A percentile compares a stretch with the other conserved stretches of the same genome.
Conservation (phyloP, 2,329 filamentous ascomycete species). For the Aspergillus arachidicola region DNA sequence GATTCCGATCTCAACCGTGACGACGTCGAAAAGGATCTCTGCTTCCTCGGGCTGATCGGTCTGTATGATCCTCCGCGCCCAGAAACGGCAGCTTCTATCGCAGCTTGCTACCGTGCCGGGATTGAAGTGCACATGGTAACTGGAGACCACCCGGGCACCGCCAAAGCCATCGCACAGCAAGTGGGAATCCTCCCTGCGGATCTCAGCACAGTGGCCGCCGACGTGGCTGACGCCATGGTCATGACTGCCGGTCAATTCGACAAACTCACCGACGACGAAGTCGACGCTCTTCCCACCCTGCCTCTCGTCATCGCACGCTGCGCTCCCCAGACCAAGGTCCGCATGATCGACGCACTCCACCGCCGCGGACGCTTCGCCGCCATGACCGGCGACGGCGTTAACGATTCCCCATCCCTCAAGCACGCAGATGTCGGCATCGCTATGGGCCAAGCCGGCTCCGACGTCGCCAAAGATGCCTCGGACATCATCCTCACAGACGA, state of each 20-base stretch:
- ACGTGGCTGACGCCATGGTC: conserved; percentile 64
- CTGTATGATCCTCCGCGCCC: conserved; percentile 81
- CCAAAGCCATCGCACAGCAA: conserved; percentile 73
- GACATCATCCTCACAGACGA: conserved; percentile 72
- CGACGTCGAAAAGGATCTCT: conserved; percentile 65
- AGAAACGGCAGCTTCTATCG: conserved; percentile 71
- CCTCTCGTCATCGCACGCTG: conserved; percentile 60
- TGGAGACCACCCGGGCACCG: conserved; percentile 76
- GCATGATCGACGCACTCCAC: conserved; percentile 69
- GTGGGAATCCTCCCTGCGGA: conserved; percentile 72
- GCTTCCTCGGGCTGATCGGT: conserved; percentile 74
- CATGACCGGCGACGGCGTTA: conserved; percentile 86
- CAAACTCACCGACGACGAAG: conserved; percentile 69
- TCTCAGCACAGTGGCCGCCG: conserved; percentile 58
- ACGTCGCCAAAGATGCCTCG: conserved; percentile 71
- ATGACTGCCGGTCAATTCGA: conserved; percentile 77
- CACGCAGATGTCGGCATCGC: conserved; percentile 81
- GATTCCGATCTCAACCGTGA: conserved; percentile 54
- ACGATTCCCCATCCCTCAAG: conserved; percentile 79
- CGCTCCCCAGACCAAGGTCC: conserved; percentile 67
- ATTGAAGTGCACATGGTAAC: conserved; percentile 81
- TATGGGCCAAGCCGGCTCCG: conserved; percentile 76
- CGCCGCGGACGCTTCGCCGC: conserved; percentile 69
- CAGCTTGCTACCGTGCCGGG: conserved; percentile 68
- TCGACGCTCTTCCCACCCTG: conserved; percentile 59